Evolutionary conservation across 1,139 yeast genomes (phyloP), one percentile per base, ranked within the genome.

Genomic region (Yamadazyma atmosphaerica): DNA sequence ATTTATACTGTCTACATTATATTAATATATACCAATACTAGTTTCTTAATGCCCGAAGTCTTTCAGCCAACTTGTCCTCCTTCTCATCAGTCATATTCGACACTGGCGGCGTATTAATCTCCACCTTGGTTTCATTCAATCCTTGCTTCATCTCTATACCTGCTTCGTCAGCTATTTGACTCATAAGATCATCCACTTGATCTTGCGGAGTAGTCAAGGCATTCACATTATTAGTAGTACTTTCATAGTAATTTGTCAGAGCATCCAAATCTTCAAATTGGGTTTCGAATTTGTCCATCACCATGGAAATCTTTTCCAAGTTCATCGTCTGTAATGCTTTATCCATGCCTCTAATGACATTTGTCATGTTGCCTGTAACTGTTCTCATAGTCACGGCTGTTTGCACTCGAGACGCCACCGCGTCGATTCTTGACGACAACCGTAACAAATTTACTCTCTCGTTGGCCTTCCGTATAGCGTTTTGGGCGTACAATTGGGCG

Each of bases 221-320:
- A 54, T 86, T 88, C 34, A 95, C 89, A 43, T 83, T 86, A 44
- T 84, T 83, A 5, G 98, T 89, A 39, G 95, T 92, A 34, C 81
- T 78, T 58, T 94, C 98, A 60, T 92, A 92, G 58, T 92, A 94
- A 50, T 89, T 86, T 0, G 98, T 84, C 27, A 94, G 80, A 7
- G 96, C 95, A 60, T 94, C 98, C 51, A 94, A 70, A 56, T 94
- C 98, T 60, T 94, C 98, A 56, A 94, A 94, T 61, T 94, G 99
- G 43, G 74, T 79, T 60, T 94, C 99, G 58, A 94, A 94, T 61
- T 88, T 90, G 62, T 92, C 98, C 98, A 94, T 92, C 13, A 92
- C 95, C 66, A 89, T 65, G 6, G 97, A 87, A 29, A 94, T 92
- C 51, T 80, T 78, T 57, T 94, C 98, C 45, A 94, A 68, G 60